phyloP scores from a whole-genome alignment of 768 basidiomycete genomes.

The Scleroderma citrinum region DNA sequence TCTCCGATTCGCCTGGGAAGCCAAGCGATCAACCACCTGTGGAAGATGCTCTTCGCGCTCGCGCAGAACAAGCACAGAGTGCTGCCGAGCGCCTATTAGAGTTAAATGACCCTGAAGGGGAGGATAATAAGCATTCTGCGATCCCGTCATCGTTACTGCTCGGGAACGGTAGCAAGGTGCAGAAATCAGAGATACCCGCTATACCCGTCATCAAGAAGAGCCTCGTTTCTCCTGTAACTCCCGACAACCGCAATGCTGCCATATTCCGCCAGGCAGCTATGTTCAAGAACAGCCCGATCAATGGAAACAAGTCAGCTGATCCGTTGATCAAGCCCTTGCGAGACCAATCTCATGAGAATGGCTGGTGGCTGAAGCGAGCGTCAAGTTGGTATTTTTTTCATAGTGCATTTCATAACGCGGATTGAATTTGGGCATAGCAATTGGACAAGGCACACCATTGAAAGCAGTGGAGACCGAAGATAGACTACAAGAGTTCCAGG shows the following conservation, averaged over 20 bases:
- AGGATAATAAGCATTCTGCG: slow-evolving; percentile 43
- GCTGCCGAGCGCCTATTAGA: slow-evolving; percentile 86
- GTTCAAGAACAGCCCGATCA: slow-evolving; percentile 77
- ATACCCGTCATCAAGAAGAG: slow-evolving; percentile 29
- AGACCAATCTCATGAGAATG: slow-evolving; percentile 60
- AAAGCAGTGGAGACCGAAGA: slow-evolving; percentile 36
- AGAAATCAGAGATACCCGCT: slow-evolving; percentile 34
- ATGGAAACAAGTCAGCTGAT: slow-evolving; percentile 42
- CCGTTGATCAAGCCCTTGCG: slow-evolving; percentile 66
- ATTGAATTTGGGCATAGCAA: slow-evolving; percentile 17
- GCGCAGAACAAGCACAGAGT: slow-evolving; percentile 91
- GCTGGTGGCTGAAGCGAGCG: slow-evolving; percentile 82
- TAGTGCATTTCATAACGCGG: not conserved
- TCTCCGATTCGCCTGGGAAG: slow-evolving; percentile 48
- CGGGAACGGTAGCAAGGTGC: slow-evolving; percentile 33
- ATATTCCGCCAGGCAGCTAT: slow-evolving; percentile 71
- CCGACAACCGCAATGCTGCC: slow-evolving; percentile 48
- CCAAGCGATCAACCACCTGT: slow-evolving; percentile 46
- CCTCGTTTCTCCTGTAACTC: slow-evolving; percentile 52
- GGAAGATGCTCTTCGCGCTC: slow-evolving; percentile 80
- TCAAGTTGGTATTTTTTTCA: slow-evolving; percentile 44
- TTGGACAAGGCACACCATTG: slow-evolving; percentile 44
- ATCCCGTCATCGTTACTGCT: slow-evolving; percentile 52
- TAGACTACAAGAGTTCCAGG: slow-evolving; percentile 45
- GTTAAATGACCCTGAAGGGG: slow-evolving; percentile 75